Evolutionary conservation across 768 basidiomycete species (phyloP).

Genomic region (Tubosaeta sp.): DNA sequence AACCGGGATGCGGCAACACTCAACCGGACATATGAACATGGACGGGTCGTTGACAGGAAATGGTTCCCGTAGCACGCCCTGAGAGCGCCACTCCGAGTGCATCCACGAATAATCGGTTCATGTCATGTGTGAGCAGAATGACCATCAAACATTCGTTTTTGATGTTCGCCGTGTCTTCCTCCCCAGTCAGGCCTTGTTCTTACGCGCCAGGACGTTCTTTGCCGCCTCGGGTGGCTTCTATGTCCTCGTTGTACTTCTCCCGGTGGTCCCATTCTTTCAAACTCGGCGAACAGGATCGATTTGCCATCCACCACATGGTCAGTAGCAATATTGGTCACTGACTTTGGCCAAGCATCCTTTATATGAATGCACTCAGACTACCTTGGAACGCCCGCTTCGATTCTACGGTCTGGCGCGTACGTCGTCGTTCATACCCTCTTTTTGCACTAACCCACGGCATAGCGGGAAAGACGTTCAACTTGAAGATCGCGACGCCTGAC

Average conservation of each 20-base stretch:
- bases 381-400: conserved; percentile 64
- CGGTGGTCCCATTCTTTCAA: conserved; percentile 64
- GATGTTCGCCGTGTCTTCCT: conserved; percentile 9
- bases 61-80: too few species aligned
- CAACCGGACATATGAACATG: too few species aligned
- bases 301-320: conserved; percentile 15
- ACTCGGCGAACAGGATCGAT: conserved; percentile 48
- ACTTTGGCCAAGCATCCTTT: conserved; percentile 44
- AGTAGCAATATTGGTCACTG: conserved; percentile 23
- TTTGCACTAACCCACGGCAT: neutral
- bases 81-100: neutral
- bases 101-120: too few species aligned
- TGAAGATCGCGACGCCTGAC: conserved; percentile 69
- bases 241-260: conserved; percentile 44
- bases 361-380: conserved; percentile 60
- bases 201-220: conserved; percentile 30
- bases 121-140: conserved; percentile 18
- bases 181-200: conserved; percentile 13
- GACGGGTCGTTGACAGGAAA: conserved; percentile 17
- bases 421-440: conserved; percentile 16
- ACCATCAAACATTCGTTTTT: too few species aligned
- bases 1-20: too few species aligned
- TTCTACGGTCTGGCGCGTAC: conserved; percentile 76
- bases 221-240: conserved; percentile 51
- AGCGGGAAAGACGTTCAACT: conserved; percentile 76